Base-by-base conservation (phyloP, 192 early-diverging fungal genomes). In the Polychytrium aggregatum region DNA sequence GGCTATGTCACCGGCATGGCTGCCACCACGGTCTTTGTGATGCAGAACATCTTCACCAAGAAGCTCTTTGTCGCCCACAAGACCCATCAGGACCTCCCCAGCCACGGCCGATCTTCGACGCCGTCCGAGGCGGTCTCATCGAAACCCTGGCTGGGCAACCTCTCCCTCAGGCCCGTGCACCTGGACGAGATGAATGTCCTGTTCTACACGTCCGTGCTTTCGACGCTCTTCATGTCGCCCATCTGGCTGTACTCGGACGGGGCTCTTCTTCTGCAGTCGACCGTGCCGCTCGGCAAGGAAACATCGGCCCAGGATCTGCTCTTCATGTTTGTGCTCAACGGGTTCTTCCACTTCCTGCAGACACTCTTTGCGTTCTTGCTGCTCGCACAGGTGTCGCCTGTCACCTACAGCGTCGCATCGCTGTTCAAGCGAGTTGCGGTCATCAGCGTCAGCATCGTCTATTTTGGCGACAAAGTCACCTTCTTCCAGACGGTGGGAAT, bases 341-440 rank as follows among this genome's bases (percentile, higher is more conserved):
- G 87, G 3, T 48, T 79, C 1, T 74, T 74, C 5, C 82, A 93
- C 60, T 93, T 93, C 65, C 67, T 67, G 22, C 90, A 93, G 56
- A 82, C 72, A 38, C 64, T 82, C 38, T 75, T 92, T 44, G 86
- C 87, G 1, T 87, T 94, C 64, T 79, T 72, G 20, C 71, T 89
- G 14, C 65, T 92, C 20, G 64, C 77, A 1, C 56, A 82, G 36
- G 85, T 87, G 4, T 82, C 78, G 1, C 85, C 88, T 1, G 85
- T 94, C 28, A 90, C 87, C 0, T 94, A 90, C 62, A 83, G 81
- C 10, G 85, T 93, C 42, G 79, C 84, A 4, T 83, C 82, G 2
- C 70, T 93, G 46, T 62, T 88, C 47, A 93, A 93, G 63, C 78
- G 90, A n/a, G 87, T 93, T 41, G 75, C 86, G 54, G 88, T 93